phyloP scores from a whole-genome alignment of 495 filamentous ascomycete genomes.

The Aspergillus sparsus region DNA sequence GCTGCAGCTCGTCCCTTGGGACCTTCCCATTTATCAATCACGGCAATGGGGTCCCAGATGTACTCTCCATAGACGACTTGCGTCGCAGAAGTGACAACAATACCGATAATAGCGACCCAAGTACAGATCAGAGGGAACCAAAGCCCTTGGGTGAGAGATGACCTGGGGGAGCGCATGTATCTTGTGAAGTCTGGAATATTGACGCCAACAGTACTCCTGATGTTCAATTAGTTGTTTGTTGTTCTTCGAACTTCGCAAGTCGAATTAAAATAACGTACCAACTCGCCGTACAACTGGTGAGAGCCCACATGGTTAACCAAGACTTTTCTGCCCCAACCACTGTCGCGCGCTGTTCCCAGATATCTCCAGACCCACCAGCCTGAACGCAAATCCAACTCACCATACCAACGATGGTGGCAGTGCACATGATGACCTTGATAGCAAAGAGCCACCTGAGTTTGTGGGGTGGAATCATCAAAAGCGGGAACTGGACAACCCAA shows the following conservation, averaged over 20 bases:
- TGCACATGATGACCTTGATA: neutral
- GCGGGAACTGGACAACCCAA: neutral
- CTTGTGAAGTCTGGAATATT: conserved; percentile 5
- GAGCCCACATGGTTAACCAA: conserved; percentile 4
- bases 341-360: neutral
- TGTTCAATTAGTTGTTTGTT: neutral
- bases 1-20: neutral
- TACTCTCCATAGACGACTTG: conserved; percentile 3
- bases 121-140: conserved; percentile 1
- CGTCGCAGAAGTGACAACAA: neutral
- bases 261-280: neutral
- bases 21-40: conserved; percentile 8
- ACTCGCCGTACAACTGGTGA: neutral
- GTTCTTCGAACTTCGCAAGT: neutral
- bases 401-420: conserved; percentile 1
- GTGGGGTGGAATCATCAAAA: conserved; percentile 1
- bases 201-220: neutral
- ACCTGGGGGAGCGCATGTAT: conserved; percentile 5
- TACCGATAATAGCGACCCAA: conserved; percentile 1
- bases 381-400: conserved; percentile 4
- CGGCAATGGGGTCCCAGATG: conserved; percentile 2
- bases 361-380: conserved; percentile 1
- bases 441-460: conserved; percentile 1
- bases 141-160: neutral
- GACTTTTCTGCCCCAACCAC: neutral